phyloP scores from a whole-genome alignment of 176 grass and related monocot species.

The Avena sativa region DNA sequence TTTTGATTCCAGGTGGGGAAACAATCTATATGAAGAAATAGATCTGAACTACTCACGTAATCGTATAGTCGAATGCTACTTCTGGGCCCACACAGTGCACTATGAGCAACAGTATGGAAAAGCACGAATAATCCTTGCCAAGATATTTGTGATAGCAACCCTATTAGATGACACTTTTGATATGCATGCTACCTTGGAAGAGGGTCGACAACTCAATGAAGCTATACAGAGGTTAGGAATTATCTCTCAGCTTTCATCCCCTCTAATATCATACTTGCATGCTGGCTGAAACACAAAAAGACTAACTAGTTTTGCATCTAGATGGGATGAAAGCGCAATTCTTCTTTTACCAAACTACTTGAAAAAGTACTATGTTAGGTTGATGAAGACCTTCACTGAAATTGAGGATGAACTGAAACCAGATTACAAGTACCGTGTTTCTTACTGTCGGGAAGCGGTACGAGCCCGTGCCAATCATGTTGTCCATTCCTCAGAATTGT shows the following conservation, averaged over 20 bases:
- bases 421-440: slow-evolving; percentile 28
- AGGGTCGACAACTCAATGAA: not conserved
- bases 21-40: not conserved
- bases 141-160: not conserved
- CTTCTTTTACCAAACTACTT: slow-evolving; percentile 34
- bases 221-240: not conserved
- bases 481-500: no score
- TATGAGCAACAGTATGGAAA: slow-evolving; percentile 10
- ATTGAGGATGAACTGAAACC: slow-evolving; percentile 31
- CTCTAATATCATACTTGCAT: no score
- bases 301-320: not conserved
- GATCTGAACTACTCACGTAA: slow-evolving; percentile 10
- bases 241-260: not conserved
- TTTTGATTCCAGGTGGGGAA: slow-evolving; percentile 29
- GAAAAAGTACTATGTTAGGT: slow-evolving; percentile 24
- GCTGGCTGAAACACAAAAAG: no score
- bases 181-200: not conserved
- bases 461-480: no score
- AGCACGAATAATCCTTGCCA: slow-evolving; percentile 2
- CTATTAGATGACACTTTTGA: slow-evolving; percentile 15
- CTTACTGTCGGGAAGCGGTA: not conserved
- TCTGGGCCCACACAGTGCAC: not conserved
- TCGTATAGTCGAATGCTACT: not conserved
- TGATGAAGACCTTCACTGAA: slow-evolving; percentile 33
- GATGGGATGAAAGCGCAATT: slow-evolving; percentile 40